phyloP scores from a whole-genome alignment of 2,329 filamentous ascomycete species.

The Aureobasidium sp. region DNA sequence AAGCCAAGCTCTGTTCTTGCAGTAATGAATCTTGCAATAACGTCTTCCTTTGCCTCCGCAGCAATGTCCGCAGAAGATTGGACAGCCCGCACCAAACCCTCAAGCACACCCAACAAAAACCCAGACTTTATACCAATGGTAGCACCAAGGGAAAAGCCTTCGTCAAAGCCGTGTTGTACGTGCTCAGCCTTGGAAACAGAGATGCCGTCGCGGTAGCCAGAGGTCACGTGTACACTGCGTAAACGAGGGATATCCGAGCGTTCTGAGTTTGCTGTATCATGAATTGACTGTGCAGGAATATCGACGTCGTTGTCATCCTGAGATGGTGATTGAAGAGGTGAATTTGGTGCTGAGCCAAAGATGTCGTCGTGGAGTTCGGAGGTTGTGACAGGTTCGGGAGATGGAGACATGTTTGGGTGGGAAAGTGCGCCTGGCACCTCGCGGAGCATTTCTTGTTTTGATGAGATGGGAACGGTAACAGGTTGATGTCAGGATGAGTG shows the following conservation, averaged over 20 bases:
- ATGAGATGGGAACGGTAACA: too few species aligned
- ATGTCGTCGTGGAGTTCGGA: constrained; percentile 35
- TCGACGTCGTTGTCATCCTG: neutral
- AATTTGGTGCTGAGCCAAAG: constrained; percentile 36
- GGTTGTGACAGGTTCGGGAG: neutral
- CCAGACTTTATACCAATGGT: constrained; percentile 68
- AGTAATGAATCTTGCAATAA: constrained; percentile 18
- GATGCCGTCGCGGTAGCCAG: constrained; percentile 86
- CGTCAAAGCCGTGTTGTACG: constrained; percentile 85
- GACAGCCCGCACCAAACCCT: constrained; percentile 53
- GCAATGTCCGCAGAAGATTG: constrained; percentile 19
- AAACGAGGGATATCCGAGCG: constrained; percentile 67
- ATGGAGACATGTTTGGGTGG: neutral
- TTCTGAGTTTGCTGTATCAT: constrained; percentile 23
- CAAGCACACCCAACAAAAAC: constrained; percentile 65
- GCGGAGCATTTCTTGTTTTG: constrained; percentile 19
- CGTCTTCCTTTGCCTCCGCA: constrained; percentile 17
- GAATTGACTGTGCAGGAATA: constrained; percentile 22
- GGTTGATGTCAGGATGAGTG: too few species aligned
- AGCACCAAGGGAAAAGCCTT: constrained; percentile 78
- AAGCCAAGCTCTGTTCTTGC: constrained; percentile 38
- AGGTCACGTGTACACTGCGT: constrained; percentile 67
- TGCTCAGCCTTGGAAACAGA: constrained; percentile 63
- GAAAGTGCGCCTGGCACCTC: constrained; percentile 18
- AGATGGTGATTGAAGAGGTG: constrained; percentile 19